Evolutionary conservation across 108 stramenopile species (phyloP).

Genomic region (Chaetoceros tenuissimus): DNA sequence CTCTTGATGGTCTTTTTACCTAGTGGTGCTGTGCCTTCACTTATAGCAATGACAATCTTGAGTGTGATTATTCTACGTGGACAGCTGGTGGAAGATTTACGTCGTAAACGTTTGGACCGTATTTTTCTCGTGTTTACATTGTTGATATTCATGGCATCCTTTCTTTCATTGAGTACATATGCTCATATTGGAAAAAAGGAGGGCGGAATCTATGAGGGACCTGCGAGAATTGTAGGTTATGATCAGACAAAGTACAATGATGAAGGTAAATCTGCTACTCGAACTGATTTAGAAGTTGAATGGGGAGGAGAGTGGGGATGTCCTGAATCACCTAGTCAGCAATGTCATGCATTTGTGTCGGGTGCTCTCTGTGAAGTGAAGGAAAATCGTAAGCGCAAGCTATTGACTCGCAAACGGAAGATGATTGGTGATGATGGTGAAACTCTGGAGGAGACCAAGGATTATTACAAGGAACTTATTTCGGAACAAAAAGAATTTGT

Average conservation of each 20-base stretch:
- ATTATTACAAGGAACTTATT: slow-evolving; percentile 19
- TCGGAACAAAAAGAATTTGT: not conserved
- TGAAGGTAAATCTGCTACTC: slow-evolving; percentile 13
- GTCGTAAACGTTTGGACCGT: slow-evolving; percentile 31
- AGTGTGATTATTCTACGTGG: slow-evolving; percentile 22
- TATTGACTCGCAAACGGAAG: not conserved
- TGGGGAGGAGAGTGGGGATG: slow-evolving; percentile 43
- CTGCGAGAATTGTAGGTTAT: slow-evolving; percentile 35
- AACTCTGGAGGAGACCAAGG: slow-evolving; percentile 1
- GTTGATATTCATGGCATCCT: slow-evolving; percentile 27
- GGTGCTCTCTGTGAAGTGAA: slow-evolving; percentile 31
- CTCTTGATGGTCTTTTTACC: slow-evolving; percentile 21
- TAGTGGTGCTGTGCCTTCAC: slow-evolving; percentile 9
- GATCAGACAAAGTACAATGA: slow-evolving; percentile 26
- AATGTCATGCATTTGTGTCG: slow-evolving; percentile 20
- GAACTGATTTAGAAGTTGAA: slow-evolving; percentile 29
- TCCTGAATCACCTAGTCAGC: slow-evolving; percentile 16
- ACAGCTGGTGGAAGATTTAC: slow-evolving; percentile 31
- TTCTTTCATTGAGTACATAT: slow-evolving; percentile 22
- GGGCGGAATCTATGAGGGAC: slow-evolving; percentile 39
- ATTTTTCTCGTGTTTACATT: slow-evolving; percentile 20
- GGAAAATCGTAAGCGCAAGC: not conserved
- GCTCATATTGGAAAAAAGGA: slow-evolving; percentile 13
- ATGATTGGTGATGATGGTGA: not conserved
- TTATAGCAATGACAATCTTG: slow-evolving; percentile 19